Base-by-base conservation (phyloP, 2,329 filamentous ascomycete species). In the Penicillium sp. region DNA sequence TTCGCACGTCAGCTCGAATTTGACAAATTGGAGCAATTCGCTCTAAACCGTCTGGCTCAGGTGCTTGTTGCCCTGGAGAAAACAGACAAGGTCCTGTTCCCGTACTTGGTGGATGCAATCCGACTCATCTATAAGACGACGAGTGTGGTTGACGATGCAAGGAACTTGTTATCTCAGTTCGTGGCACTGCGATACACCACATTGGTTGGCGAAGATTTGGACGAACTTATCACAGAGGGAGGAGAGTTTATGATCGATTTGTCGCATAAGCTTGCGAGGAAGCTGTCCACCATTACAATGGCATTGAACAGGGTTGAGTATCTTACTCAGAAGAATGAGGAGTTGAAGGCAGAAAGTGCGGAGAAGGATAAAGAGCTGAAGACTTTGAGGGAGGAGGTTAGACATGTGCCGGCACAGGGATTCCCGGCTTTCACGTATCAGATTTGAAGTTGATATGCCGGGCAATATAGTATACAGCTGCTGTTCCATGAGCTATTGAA, bases 211-310 rank as follows among this genome's bases (percentile, higher is more conserved):
- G 47, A 52, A 9, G 19, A 42, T 9, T 2, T 57, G 17, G 49
- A 49, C 7, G 17, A 42, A 6, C 42, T 59, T n/a, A 49, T 56
- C 1, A 19, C 54, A 17, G 54, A 59, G 19, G 54, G 57, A 6
- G 57, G 57, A 12, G 48, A 59, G 17, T 59, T 59, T 46, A 48
- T 57, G 40, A 38, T 59, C 6, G 54, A 59, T 45, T 13, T 59
- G 17, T 48, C 54, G 4, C 42, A 35, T 25, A 59, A 59, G n/a
- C 57, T 59, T 38, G 54, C 57, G 15, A 43, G 43, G 23, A 57
- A 42, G 37, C 31, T 58, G 5, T 13, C 23, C 1, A 21, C 23
- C 0, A 19, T 21, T 2, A 25, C 27, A 9, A 5, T 19, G 9
- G 25, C 15, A 6, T 43, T 50, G 4, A 40, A 55, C 21, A 50